Base-by-base conservation (phyloP, 352 stramenopile species). In the Bremia lactucae region DNA sequence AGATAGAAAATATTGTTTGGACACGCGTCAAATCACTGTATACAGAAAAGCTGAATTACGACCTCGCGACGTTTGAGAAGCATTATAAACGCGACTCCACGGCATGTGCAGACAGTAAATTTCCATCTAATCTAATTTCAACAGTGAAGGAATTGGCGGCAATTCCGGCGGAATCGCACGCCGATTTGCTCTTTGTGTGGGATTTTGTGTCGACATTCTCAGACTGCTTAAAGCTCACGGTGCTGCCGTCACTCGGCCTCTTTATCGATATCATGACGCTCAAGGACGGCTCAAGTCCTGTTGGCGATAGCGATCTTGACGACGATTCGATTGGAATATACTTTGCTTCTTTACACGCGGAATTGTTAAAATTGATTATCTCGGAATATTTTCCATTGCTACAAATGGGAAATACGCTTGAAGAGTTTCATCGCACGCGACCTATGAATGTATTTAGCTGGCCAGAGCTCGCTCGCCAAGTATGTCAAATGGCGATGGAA, bases 391-490 rank as follows among this genome's bases (percentile, higher is more conserved):
- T 85, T 16, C 73, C 73, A 2, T 31, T 78, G 15, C 51, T 88
- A 22, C 73, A 86, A 58, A 73, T 78, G 55, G 76, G 73, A 6
- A 83, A 67, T 14, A 77, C 55, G 1, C 34, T 85, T 23, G 72
- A 85, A 15, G 76, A 88, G 21, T 87, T 88, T 28, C 65, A 81
- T 42, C 64, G 69, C 18, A 83, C 74, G 2, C 63, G 79, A 13
- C 79, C 79, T 7, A 62, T 92, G 41, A 92, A 89, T 33, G 41
- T 59, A 8, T 68, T 89, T 48, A 88, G 61, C 10, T 92, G 79
- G 79, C 73, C 76, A n/a, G 79, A 92, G 62, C 42, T 89, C 24
- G 74, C 68, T 36, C 74, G 76, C 13, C 54, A 86, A 53, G 71
- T 87, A 19, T 89, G 72, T 28, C 58, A 87, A 5, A 52, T 92